Conservation (phyloP, 1,284 basidiomycete genomes). For the Fomitopsis pinicola region DNA sequence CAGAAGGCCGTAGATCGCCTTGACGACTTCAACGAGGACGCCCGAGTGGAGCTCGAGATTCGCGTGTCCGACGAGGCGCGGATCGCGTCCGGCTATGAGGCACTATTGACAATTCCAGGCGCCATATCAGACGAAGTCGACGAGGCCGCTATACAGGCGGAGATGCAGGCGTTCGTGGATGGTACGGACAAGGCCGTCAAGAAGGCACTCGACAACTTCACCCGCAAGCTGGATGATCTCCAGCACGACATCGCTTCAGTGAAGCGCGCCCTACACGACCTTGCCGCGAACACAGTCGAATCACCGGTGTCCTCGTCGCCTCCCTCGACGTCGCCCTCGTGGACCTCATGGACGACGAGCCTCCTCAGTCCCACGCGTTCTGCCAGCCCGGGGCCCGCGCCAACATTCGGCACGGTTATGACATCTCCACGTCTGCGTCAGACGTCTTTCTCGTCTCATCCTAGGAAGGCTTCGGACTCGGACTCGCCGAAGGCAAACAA, state of each 20-base stretch:
- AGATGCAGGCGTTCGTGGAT: conserved; percentile 59
- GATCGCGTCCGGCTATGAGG: conserved; percentile 66
- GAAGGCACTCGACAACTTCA: conserved; percentile 47
- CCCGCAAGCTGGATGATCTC: conserved; percentile 68
- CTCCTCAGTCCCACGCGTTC: conserved; percentile 38
- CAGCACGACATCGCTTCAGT: conserved; percentile 73
- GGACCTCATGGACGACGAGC: conserved; percentile 55
- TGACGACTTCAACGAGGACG: conserved; percentile 80
- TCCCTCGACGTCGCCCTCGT: conserved; percentile 29
- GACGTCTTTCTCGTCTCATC: conserved; percentile 36
- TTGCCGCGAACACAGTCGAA: conserved; percentile 18
- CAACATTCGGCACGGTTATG: conserved; percentile 67
- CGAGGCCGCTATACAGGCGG: conserved; percentile 40
- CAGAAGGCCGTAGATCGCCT: conserved; percentile 59
- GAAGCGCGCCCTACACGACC: conserved; percentile 53
- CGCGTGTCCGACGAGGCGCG: conserved; percentile 76
- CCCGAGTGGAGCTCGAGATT: conserved; percentile 84
- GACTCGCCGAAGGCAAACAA: conserved; percentile 5
- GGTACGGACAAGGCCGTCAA: conserved; percentile 47
- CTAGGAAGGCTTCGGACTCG: conserved; percentile 7
- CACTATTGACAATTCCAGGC: conserved; percentile 58
- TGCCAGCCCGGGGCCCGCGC: conserved; percentile 37
- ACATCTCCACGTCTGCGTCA: conserved; percentile 53
- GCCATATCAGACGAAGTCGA: conserved; percentile 35
- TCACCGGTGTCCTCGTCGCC: conserved; percentile 9